Evolutionary conservation across 495 filamentous ascomycete genomes (phyloP).

Genomic region (Neurospora sp.): DNA sequence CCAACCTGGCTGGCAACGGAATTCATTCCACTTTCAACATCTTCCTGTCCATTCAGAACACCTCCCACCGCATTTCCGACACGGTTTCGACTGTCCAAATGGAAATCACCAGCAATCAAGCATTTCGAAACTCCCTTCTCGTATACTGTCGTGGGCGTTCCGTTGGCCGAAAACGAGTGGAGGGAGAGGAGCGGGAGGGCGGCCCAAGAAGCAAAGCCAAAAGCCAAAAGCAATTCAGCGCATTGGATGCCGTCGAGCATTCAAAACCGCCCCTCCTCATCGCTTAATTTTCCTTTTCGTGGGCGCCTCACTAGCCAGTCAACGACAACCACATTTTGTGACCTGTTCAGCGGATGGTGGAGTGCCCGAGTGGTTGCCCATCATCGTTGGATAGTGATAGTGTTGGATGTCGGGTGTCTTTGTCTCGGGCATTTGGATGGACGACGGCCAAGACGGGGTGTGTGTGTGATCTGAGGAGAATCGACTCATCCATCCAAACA

Average conservation of each 20-base stretch:
- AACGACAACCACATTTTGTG: constrained; percentile 15
- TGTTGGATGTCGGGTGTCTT: not conserved
- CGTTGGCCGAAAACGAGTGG: not conserved
- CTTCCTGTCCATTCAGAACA: not conserved
- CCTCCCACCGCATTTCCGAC: not conserved
- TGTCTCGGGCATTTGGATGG: not conserved
- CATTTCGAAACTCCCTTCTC: not conserved
- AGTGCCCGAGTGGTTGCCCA: not conserved
- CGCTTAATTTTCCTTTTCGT: not conserved
- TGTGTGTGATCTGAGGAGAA: not conserved
- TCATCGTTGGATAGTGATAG: not conserved
- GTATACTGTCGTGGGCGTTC: not conserved
- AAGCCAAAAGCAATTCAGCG: not conserved
- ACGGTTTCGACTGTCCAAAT: not conserved
- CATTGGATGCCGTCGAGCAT: too few species aligned
- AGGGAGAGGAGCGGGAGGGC: not conserved
- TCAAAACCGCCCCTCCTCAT: not conserved
- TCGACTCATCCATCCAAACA: too few species aligned
- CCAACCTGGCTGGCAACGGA: not conserved
- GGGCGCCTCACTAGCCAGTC: constrained; percentile 17
- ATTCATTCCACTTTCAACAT: not conserved
- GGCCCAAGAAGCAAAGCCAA: not conserved
- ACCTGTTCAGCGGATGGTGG: constrained; percentile 1
- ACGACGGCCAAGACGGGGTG: not conserved
- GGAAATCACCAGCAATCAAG: not conserved